Percentiles rank a stretch among this genome's conserved stretches.
Conservation (phyloP, 2,329 filamentous ascomycete genomes). For the Triangularia setosa region DNA sequence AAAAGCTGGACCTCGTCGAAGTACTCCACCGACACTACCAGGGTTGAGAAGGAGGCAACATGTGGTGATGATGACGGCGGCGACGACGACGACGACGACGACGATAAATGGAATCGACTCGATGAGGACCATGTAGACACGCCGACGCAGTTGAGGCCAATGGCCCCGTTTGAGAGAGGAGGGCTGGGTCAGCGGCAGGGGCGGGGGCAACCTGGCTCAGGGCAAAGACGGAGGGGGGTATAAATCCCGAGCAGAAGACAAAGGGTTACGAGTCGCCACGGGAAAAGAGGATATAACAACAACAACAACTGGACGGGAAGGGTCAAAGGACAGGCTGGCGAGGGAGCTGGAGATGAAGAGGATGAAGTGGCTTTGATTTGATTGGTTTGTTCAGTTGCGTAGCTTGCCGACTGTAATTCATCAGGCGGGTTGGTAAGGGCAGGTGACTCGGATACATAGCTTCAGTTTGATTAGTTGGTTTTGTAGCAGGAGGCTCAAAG, state of each 20-base stretch:
- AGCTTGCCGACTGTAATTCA: too few species aligned
- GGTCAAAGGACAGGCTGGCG: neutral
- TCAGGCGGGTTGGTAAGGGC: too few species aligned
- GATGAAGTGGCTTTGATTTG: neutral
- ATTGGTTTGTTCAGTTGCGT: neutral
- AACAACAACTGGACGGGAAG: neutral
- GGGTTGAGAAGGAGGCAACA: neutral
- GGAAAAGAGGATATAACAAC: too few species aligned
- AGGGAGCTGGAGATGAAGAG: neutral
- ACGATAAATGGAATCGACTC: neutral
- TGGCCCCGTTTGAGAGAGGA: too few species aligned
- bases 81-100: neutral
- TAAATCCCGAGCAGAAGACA: neutral
- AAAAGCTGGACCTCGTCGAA: slow-evolving; percentile 12
- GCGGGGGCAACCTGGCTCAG: too few species aligned
- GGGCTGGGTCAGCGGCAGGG: neutral
- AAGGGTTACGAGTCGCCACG: neutral
- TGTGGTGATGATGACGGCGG: neutral
- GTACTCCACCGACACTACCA: neutral
- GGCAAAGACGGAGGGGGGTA: neutral
- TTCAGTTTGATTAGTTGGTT: too few species aligned
- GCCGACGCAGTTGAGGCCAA: neutral
- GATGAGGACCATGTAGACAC: neutral
- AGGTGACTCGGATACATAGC: too few species aligned
- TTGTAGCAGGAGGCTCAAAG: too few species aligned